phyloP scores from a whole-genome alignment of 805 yeast species.

The Yarrowia divulgata region DNA sequence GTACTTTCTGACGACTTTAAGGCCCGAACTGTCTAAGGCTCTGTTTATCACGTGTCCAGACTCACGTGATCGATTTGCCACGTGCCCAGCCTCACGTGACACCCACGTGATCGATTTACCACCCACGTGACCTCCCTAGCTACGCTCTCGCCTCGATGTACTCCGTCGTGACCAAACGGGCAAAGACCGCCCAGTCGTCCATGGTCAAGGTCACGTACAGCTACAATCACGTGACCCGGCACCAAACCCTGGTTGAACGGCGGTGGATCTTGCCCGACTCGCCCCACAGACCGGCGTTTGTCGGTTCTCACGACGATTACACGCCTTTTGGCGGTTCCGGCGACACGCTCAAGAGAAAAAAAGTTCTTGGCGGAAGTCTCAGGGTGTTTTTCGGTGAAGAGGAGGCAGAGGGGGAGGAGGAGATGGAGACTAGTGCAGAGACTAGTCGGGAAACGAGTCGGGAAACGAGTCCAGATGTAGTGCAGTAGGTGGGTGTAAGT shows the following conservation, averaged over 20 bases:
- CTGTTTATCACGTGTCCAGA: too few species aligned
- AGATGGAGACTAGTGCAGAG: not conserved
- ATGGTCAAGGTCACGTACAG: constrained; percentile 14
- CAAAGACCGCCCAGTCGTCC: not conserved
- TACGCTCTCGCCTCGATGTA: too few species aligned
- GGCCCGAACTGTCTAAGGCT: too few species aligned
- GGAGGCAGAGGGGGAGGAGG: not conserved
- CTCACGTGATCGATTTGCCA: too few species aligned
- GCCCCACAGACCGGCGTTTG: not conserved
- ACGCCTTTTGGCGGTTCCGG: constrained; percentile 27
- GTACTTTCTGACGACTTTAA: too few species aligned
- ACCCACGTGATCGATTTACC: too few species aligned
- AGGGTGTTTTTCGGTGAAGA: not conserved
- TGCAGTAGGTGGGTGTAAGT: too few species aligned
- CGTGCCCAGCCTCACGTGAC: too few species aligned
- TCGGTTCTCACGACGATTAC: not conserved
- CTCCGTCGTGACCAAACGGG: constrained; percentile 23
- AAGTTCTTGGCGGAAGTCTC: not conserved
- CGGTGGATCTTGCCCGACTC: constrained; percentile 11
- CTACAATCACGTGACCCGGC: constrained; percentile 4
- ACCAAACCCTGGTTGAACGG: constrained; percentile 7
- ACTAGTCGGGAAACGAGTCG: not conserved
- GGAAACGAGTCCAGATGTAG: too few species aligned
- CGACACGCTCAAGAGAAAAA: not conserved
- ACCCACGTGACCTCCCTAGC: not conserved